A percentile compares a stretch with the other conserved stretches of the same genome.
These are phyloP conservation scores for Puccinia novopanici DNA, from an alignment of 1,284 basidiomycete species.

Conservation along the genomic window DNA sequence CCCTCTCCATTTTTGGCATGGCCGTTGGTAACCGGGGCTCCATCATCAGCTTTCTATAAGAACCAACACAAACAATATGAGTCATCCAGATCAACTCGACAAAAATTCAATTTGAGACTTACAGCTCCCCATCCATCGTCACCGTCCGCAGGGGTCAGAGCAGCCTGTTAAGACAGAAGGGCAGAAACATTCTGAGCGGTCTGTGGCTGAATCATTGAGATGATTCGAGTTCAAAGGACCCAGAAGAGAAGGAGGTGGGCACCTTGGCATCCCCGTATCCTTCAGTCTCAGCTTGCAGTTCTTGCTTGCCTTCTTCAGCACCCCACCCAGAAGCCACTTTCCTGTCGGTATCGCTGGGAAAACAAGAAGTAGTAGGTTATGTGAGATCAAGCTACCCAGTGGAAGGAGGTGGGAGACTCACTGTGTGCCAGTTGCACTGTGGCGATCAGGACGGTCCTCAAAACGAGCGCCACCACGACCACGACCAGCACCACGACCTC, in stretches of 20 bases:
- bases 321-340: conserved; percentile 50
- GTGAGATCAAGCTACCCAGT: neutral
- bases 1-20: conserved; percentile 2
- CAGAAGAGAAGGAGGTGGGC: neutral
- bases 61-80: too few relatives aligned
- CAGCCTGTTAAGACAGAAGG: conserved; percentile 20
- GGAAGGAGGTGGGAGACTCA: conserved; percentile 7
- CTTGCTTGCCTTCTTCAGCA: conserved; percentile 50
- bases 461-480: conserved; percentile 40
- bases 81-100: neutral
- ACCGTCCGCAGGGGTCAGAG: conserved; percentile 26
- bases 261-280: conserved; percentile 48
- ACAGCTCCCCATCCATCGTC: conserved; percentile 40
- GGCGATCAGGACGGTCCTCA: conserved; percentile 48
- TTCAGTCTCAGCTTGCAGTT: conserved; percentile 48
- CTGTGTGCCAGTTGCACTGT: conserved; percentile 48
- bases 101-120: neutral
- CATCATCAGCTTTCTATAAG: conserved; percentile 24
- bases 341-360: conserved; percentile 40
- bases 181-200: neutral
- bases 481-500: conserved; percentile 40
- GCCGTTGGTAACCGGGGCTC: conserved; percentile 38
- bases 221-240: neutral
- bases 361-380: too few relatives aligned
- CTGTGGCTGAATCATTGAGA: neutral